Evolutionary conservation across 768 basidiomycete species (phyloP), one percentile per base, ranked within the genome.

Genomic region (Strobilomyces dryophilus): DNA sequence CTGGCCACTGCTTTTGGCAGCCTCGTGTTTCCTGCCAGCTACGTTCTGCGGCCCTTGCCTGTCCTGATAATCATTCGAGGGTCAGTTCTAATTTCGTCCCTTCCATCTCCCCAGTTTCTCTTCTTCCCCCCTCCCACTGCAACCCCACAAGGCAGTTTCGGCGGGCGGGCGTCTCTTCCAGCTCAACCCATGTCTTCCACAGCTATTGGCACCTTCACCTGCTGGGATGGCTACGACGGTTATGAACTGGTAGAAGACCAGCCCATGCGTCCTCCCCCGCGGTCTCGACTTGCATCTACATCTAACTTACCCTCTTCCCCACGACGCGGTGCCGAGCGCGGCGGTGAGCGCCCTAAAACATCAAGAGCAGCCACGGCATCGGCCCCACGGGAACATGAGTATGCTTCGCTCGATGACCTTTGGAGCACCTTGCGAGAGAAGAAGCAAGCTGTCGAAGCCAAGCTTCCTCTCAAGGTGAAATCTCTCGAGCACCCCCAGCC

Each of bases 371-470:
- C 50, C 12, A 47, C 61, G 15, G 47, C 40, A 27, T 55, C 56
- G 17, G 53, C n/a, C 31, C 53, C 57, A 45, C 55, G 52, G 32
- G 63, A 62, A 45, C 61, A 62, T 24, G 68, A 71, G 29, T 58
- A 55, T 44, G 61, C 56, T 10, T 70, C 70, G 14, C 70, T 88
- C 56, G 78, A 85, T 60, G 71, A 79, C 20, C 68, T 89, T n/a
- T 89, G 87, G 87, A 77, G 72, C 52, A 75, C 78, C 50, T 77
- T 89, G 48, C 78, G 85, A 42, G 77, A 79, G 65, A 74, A 79
- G 68, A 89, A 88, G 67, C 81, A 81, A 46, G 76, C 73, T 57
- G 78, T 78, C 59, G 83, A 88, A 76, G 84, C 83, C 40, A 81
- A 81, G 59, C 78, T 83, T 60, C 81, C 80, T 47, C 78, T 82